Evolutionary conservation across 2,329 filamentous ascomycete species (phyloP).

Genomic region (Penicillium griseofulvum): DNA sequence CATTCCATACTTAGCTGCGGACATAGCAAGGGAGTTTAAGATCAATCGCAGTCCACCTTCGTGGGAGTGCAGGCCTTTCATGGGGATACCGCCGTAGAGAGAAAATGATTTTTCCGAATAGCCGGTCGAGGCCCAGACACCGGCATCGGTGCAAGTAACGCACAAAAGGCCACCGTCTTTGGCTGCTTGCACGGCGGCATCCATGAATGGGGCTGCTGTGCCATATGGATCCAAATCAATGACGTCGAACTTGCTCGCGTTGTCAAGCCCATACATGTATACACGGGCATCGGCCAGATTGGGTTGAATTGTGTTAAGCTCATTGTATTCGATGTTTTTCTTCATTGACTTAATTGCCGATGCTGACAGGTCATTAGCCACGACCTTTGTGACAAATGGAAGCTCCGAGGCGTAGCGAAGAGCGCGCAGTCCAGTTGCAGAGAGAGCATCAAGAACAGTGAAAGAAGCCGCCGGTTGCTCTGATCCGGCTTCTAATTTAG

Average conservation of each 20-base stretch:
- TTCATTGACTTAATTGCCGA: conserved; percentile 77
- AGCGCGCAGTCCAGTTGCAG: conserved; percentile 86
- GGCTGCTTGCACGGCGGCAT: conserved; percentile 82
- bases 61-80: conserved; percentile 82
- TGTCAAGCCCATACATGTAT: conserved; percentile 75
- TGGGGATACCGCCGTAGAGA: conserved; percentile 84
- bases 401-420: conserved; percentile 90
- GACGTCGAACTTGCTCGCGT: conserved; percentile 71
- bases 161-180: conserved; percentile 87
- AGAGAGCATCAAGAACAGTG: conserved; percentile 90
- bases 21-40: conserved; percentile 73
- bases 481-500: conserved; percentile 9
- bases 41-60: conserved; percentile 87
- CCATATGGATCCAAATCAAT: conserved; percentile 97
- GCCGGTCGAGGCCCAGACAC: conserved; percentile 88
- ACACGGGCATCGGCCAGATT: conserved; percentile 79
- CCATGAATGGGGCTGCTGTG: conserved; percentile 86
- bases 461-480: conserved; percentile 53
- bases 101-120: conserved; percentile 93
- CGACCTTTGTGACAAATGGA: conserved; percentile 75
- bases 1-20: conserved; percentile 81
- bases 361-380: conserved; percentile 83
- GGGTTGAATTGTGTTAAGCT: conserved; percentile 69
- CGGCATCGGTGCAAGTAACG: conserved; percentile 94
- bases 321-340: conserved; percentile 81